Conservation (phyloP, 257 asterid genomes). For the Ajuga chamaepitys region DNA sequence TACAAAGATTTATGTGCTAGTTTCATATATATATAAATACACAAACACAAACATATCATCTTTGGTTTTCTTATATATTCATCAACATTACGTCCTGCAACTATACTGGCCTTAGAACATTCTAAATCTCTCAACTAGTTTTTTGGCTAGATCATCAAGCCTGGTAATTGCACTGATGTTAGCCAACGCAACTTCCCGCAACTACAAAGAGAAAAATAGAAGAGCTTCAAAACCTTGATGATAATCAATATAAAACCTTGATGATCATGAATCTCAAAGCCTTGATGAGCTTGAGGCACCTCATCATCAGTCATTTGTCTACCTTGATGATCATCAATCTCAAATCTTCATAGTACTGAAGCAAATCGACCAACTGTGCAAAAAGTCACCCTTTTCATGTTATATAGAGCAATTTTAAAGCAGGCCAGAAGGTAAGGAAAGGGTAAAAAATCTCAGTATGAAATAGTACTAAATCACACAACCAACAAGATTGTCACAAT, state of each 20-base stretch:
- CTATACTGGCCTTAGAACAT: slow-evolving; percentile 75
- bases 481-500: no score
- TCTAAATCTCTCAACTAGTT: slow-evolving; percentile 89
- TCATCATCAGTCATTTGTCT: slow-evolving; percentile 98
- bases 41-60: not conserved
- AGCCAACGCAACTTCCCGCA: slow-evolving; percentile 86
- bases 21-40: not conserved
- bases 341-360: slow-evolving; percentile 91
- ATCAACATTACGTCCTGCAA: slow-evolving; percentile 7
- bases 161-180: slow-evolving; percentile 80
- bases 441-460: no score
- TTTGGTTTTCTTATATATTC: not conserved
- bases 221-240: slow-evolving; percentile 5
- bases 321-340: slow-evolving; percentile 90
- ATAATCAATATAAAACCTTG: slow-evolving; percentile 42
- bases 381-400: slow-evolving; percentile 91
- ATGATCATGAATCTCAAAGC: slow-evolving; percentile 89
- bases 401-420: slow-evolving; percentile 77
- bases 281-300: slow-evolving; percentile 88
- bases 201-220: slow-evolving; percentile 36
- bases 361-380: slow-evolving; percentile 92
- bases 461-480: no score
- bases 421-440: no score
- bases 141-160: slow-evolving; percentile 87
- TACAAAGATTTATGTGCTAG: slow-evolving; percentile 1